These are phyloP conservation scores for Phytophthora cryptogea DNA, from an alignment of 352 stramenopile species.

Conservation along the genomic window DNA sequence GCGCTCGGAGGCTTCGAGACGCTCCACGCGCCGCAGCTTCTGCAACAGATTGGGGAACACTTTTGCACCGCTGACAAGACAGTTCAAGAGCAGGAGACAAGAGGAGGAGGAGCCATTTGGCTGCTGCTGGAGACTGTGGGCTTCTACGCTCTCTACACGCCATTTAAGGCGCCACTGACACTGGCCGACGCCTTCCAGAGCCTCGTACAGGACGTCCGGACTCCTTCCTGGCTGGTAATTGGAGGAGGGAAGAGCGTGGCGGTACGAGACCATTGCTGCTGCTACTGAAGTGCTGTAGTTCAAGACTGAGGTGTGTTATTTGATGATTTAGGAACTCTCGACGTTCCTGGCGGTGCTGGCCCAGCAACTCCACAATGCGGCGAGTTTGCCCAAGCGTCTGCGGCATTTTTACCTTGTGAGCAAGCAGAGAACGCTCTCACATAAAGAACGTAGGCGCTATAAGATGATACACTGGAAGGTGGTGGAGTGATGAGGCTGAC, in stretches of 20 bases:
- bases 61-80: neutral
- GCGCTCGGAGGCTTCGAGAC: conserved; percentile 25
- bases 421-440: conserved; percentile 25
- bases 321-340: conserved; percentile 50
- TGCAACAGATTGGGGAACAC: conserved; percentile 20
- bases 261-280: conserved; percentile 23
- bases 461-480: neutral
- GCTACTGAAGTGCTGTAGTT: neutral
- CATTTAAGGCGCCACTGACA: conserved; percentile 24
- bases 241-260: conserved; percentile 38
- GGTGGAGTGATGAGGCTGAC: neutral
- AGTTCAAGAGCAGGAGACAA: too few species aligned
- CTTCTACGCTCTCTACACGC: conserved; percentile 34
- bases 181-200: conserved; percentile 21
- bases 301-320: too few species aligned
- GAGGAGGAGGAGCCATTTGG: neutral
- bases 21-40: conserved; percentile 21
- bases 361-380: conserved; percentile 36
- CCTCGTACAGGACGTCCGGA: conserved; percentile 11
- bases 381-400: conserved; percentile 31
- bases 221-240: conserved; percentile 28
- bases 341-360: conserved; percentile 44
- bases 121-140: conserved; percentile 20
- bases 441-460: conserved; percentile 38
- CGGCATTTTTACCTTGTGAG: conserved; percentile 30